These are phyloP conservation scores for Pseudogymnoascus sp. DNA, from an alignment of 2,329 filamentous ascomycete species.

Conservation along the genomic window DNA sequence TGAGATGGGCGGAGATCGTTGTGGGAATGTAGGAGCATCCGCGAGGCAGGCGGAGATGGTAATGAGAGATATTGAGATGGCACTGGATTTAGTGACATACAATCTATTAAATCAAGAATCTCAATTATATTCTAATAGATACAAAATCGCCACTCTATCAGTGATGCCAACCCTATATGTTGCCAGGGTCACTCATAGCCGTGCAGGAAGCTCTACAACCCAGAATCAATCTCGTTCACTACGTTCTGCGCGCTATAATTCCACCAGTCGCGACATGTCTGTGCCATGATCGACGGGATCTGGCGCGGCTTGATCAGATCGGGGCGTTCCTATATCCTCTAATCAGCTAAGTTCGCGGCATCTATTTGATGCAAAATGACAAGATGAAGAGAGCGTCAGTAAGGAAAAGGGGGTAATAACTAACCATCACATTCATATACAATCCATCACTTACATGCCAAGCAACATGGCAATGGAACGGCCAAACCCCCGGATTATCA, in stretches of 20 bases:
- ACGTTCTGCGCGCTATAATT: slow-evolving; percentile 40
- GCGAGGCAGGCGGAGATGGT: too few species aligned
- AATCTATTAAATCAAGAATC: too few species aligned
- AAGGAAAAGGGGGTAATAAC: background rate
- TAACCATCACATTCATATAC: background rate
- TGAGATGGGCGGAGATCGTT: too few species aligned
- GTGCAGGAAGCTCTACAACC: background rate
- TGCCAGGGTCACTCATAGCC: too few species aligned
- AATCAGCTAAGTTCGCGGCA: background rate
- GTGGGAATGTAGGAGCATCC: too few species aligned
- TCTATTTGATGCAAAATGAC: background rate
- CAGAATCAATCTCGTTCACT: slow-evolving; percentile 39
- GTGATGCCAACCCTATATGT: background rate
- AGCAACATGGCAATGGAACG: slow-evolving; percentile 31
- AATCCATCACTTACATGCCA: slow-evolving; percentile 37
- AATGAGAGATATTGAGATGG: too few species aligned
- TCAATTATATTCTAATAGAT: too few species aligned
- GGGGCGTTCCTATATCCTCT: slow-evolving; percentile 20
- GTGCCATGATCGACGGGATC: slow-evolving; percentile 43
- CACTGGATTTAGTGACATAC: too few species aligned
- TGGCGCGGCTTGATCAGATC: slow-evolving; percentile 32
- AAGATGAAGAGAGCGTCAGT: background rate
- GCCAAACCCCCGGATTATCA: slow-evolving; percentile 27
- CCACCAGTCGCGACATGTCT: slow-evolving; percentile 47
- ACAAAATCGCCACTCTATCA: background rate